Base-by-base conservation (phyloP, 352 stramenopile species). In the Globisporangium cederbergense region DNA sequence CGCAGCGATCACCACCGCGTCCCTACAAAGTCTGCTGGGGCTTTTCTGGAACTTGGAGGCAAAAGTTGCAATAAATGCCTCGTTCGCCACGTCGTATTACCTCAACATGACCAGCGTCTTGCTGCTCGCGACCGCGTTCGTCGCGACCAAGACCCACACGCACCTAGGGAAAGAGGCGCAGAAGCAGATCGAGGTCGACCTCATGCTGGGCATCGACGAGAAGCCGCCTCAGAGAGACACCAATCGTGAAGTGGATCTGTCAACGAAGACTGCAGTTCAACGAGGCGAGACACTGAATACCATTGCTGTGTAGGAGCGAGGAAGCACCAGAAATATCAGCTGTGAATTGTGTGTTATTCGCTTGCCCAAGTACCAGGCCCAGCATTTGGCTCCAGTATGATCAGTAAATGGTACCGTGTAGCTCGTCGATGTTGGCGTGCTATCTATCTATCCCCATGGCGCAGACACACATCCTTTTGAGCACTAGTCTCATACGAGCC, bases 41-140 rank as follows among this genome's bases (percentile, higher is more conserved):
- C 57, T 70, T n/a, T 54, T 84, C 18, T 88, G 80, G 78, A 65
- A 67, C 36, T 52, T 76, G 11, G 69, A 86, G 56, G 78, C 75
- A 0, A 71, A 65, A 18, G 58, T 69, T n/a, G 64, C 63, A 6
- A 51, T 69, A 38, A 28, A 58, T 6, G 73, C 77, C 20, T 36
- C 65, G 53, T 81, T 83, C 28, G 78, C 72, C 0, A 80, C 66
- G 16, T 79, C 74, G 0, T 88, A 86, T 22, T 86, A 89, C 30
- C 71, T 89, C 16, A 69, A 67, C n/a, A 59, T 73, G 30, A 51
- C 71, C 22, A 78, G 76, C 57, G 63, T 78, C 30, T 10, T 67
- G 14, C 58, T 75, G 6, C 67, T 81, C 38, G 22, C 59, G 2
- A 18, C 77, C 25, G 68, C 69, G 16, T 83, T 70, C 28, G 1